Conservation (phyloP, 257 asterid species). For the Scutellaria galericulata region DNA sequence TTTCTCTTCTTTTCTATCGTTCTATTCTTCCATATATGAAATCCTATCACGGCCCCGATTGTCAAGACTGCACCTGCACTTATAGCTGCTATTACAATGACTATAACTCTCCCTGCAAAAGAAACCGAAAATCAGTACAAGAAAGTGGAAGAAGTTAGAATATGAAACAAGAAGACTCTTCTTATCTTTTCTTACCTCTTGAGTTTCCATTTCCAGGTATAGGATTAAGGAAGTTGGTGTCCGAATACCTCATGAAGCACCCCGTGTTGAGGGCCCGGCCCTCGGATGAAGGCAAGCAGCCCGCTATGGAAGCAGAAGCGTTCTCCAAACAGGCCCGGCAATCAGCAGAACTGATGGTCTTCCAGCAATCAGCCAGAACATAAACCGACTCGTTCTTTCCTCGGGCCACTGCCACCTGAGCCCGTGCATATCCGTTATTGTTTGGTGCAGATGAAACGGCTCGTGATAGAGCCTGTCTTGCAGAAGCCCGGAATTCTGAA, state of each 20-base stretch:
- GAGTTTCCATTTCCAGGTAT: slow-evolving; percentile 51
- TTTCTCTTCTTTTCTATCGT: slow-evolving; percentile 69
- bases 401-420: slow-evolving; percentile 38
- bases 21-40: slow-evolving; percentile 59
- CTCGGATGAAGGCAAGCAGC: slow-evolving; percentile 69
- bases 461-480: slow-evolving; percentile 45
- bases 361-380: slow-evolving; percentile 74
- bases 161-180: not conserved
- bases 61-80: slow-evolving; percentile 59
- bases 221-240: slow-evolving; percentile 62
- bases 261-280: slow-evolving; percentile 74
- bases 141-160: no score
- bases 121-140: not conserved
- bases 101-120: slow-evolving; percentile 56
- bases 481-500: slow-evolving; percentile 41
- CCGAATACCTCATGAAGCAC: slow-evolving; percentile 73
- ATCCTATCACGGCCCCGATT: slow-evolving; percentile 55
- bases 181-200: slow-evolving; percentile 52
- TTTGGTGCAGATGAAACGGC: slow-evolving; percentile 53
- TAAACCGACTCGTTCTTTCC: slow-evolving; percentile 45
- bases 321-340: slow-evolving; percentile 65
- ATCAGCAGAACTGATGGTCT: slow-evolving; percentile 43
- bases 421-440: slow-evolving; percentile 54
- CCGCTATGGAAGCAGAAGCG: slow-evolving; percentile 49
- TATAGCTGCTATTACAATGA: slow-evolving; percentile 51